A percentile compares a stretch with the other conserved stretches of the same genome.
These are phyloP conservation scores for Epichloe hybrida DNA, from an alignment of 2,329 filamentous ascomycete genomes.

Conservation along the genomic window DNA sequence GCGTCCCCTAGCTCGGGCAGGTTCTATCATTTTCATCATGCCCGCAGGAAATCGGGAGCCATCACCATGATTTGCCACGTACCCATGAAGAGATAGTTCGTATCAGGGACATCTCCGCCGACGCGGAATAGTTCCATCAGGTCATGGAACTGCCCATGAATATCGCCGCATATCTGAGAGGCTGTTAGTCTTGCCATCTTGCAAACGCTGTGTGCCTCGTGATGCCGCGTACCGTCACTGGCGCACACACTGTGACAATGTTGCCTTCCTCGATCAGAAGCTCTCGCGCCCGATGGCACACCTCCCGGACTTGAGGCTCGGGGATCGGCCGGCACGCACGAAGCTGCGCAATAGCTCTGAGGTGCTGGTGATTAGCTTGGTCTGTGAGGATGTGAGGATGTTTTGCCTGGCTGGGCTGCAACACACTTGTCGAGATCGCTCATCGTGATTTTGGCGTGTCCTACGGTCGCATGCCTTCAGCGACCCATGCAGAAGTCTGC, in stretches of 20 bases:
- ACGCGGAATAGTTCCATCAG: constrained; percentile 94
- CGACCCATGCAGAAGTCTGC: not conserved
- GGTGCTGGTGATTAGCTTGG: not conserved
- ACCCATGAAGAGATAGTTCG: constrained; percentile 96
- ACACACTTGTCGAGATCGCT: constrained; percentile 84
- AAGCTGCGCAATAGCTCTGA: constrained; percentile 84
- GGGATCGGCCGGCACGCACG: constrained; percentile 93
- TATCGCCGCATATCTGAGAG: constrained; percentile 77
- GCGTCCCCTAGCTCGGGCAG: too few species aligned
- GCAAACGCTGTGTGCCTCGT: not conserved
- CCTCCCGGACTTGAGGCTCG: constrained; percentile 85
- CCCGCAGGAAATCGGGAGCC: too few species aligned
- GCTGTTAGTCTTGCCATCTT: not conserved
- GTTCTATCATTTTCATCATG: not conserved
- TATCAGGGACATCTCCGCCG: constrained; percentile 85
- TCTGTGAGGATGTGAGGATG: not conserved
- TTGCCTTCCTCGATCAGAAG: constrained; percentile 95
- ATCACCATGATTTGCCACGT: constrained; percentile 11
- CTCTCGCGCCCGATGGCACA: constrained; percentile 95
- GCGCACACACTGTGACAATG: constrained; percentile 86
- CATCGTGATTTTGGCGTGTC: constrained; percentile 38
- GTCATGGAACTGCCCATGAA: constrained; percentile 93
- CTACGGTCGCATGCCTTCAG: constrained; percentile 1
- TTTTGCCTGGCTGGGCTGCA: not conserved
- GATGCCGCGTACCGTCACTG: constrained; percentile 58